Percentiles rank a stretch among this genome's conserved stretches.
Evolutionary conservation across 2,329 filamentous ascomycete genomes (phyloP).

Genomic region (Aspergillus texensis): DNA sequence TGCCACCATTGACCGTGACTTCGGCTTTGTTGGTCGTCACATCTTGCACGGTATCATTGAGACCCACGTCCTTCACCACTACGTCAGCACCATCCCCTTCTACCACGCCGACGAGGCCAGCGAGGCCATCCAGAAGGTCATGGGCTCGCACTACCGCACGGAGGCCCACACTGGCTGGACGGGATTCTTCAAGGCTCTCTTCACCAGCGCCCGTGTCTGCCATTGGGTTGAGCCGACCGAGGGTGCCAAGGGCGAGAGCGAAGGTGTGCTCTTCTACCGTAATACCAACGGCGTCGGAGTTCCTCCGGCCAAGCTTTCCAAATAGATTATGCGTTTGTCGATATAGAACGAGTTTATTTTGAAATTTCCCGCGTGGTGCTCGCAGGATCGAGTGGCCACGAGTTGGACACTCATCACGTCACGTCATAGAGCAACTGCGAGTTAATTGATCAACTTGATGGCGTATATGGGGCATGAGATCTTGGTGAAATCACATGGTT

Average conservation of each 20-base stretch:
- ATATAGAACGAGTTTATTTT: conserved; percentile 20
- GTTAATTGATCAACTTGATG: conserved; percentile 6
- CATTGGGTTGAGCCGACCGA: conserved; percentile 96
- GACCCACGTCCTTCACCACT: conserved; percentile 97
- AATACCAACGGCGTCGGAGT: conserved; percentile 87
- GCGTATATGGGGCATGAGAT: conserved; percentile 7
- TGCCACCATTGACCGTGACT: conserved; percentile 95
- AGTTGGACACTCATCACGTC: conserved; percentile 11
- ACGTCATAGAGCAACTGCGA: conserved; percentile 12
- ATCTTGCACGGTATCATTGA: conserved; percentile 96
- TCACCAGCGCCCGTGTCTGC: conserved; percentile 79
- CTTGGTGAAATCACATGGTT: conserved; percentile 16
- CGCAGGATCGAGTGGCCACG: conserved; percentile 30
- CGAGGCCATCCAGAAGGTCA: conserved; percentile 90
- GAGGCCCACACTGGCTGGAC: conserved; percentile 74
- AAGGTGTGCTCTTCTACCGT: conserved; percentile 90
- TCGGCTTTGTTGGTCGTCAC: conserved; percentile 89
- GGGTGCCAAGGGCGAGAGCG: conserved; percentile 76
- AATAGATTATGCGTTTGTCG: conserved; percentile 25
- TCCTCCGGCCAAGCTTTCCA: conserved; percentile 50
- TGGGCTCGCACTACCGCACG: conserved; percentile 92
- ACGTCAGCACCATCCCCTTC: conserved; percentile 93
- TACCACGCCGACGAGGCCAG: conserved; percentile 94
- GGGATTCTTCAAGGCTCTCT: conserved; percentile 85
- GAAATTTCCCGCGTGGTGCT: conserved; percentile 20